Conservation (phyloP, 129 eudicot species). For the Erigeron canadensis region DNA sequence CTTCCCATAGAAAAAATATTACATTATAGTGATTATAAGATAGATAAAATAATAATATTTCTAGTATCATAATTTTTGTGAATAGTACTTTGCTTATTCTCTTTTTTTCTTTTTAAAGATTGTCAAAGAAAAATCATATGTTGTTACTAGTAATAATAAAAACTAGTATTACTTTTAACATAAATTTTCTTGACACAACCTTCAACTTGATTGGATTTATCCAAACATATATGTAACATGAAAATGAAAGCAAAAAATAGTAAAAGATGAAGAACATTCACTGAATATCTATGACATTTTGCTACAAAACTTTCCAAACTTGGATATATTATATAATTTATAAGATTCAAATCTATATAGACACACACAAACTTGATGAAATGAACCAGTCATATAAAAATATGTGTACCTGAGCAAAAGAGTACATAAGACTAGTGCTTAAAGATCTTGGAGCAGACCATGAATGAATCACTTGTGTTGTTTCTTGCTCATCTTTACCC, state of each 20-base stretch:
- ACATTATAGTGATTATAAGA: too few species aligned
- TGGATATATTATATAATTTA: neutral
- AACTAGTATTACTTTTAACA: neutral
- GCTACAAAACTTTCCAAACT: neutral
- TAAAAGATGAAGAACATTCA: slow-evolving; percentile 15
- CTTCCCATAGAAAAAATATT: too few species aligned
- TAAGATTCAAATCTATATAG: neutral
- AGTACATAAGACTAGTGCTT: slow-evolving; percentile 80
- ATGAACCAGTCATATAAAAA: neutral
- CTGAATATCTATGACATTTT: too few species aligned
- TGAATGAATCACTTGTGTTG: slow-evolving; percentile 62
- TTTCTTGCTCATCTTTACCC: slow-evolving; percentile 30
- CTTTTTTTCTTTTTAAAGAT: too few species aligned
- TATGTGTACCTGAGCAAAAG: slow-evolving; percentile 67
- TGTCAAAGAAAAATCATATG: too few species aligned
- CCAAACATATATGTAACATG: too few species aligned
- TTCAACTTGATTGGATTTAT: too few species aligned
- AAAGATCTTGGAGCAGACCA: slow-evolving; percentile 87
- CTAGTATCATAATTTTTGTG: too few species aligned
- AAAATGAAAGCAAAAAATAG: too few species aligned
- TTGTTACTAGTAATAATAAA: neutral
- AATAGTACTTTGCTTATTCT: too few species aligned
- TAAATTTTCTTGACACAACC: slow-evolving; percentile 1
- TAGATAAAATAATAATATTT: too few species aligned
- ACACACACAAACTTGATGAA: neutral